Percentiles rank a stretch among this genome's conserved stretches.
These are phyloP conservation scores for Plasmodium relictum DNA, from an alignment of 169 alveolate species.

Conservation along the genomic window DNA sequence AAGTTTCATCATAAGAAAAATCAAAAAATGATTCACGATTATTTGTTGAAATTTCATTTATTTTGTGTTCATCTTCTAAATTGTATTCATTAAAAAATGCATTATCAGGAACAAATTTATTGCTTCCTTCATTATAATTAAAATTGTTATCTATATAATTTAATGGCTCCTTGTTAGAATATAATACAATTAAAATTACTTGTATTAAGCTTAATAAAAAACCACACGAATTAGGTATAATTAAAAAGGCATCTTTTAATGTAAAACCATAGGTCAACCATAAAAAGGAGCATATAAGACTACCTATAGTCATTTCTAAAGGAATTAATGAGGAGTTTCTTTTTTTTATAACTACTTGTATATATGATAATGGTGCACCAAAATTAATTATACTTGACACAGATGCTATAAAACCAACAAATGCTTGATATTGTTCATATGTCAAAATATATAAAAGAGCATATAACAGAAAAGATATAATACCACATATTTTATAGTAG, in stretches of 20 bases:
- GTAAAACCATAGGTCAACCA: conserved; percentile 85
- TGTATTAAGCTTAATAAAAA: conserved; percentile 55
- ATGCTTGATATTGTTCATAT: conserved; percentile 52
- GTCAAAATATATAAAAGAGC: conserved; percentile 35
- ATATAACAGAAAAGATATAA: conserved; percentile 37
- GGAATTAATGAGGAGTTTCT: conserved; percentile 84
- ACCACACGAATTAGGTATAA: conserved; percentile 83
- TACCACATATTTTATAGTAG: conserved; percentile 44
- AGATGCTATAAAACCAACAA: conserved; percentile 51
- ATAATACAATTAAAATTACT: conserved; percentile 32
- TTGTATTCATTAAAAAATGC: conserved; percentile 29
- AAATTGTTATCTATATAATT: conserved; percentile 7
- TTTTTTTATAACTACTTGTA: conserved; percentile 79
- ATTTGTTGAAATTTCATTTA: conserved; percentile 23
- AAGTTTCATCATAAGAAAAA: conserved; percentile 44
- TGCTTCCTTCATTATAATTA: background rate
- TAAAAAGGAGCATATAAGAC: conserved; percentile 82
- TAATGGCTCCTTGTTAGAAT: conserved; percentile 30
- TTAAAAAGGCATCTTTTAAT: conserved; percentile 82
- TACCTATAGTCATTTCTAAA: conserved; percentile 82
- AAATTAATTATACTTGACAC: conserved; percentile 47
- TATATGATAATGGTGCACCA: conserved; percentile 82
- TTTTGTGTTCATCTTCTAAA: conserved; percentile 15
- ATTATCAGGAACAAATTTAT: conserved; percentile 27
- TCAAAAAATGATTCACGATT: conserved; percentile 19